Evolutionary conservation across 805 yeast genomes (phyloP).

Genomic region (Kurtzmaniella fragi): DNA sequence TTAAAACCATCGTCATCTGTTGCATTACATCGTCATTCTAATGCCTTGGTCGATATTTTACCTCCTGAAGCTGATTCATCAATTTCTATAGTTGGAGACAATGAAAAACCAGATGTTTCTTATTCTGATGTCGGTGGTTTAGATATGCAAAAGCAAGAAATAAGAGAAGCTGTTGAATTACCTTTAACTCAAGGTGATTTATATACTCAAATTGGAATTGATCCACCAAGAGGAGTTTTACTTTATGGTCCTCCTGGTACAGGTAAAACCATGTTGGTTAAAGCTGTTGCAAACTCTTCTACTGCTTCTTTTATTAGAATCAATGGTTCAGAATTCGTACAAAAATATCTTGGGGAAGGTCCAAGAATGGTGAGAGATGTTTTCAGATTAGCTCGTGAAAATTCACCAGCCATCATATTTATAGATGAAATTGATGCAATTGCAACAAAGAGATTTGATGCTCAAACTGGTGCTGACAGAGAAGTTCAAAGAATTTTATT

Average conservation of each 20-base stretch:
- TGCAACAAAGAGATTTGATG: slow-evolving; percentile 98
- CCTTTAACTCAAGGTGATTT: slow-evolving; percentile 95
- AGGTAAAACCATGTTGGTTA: slow-evolving; percentile 97
- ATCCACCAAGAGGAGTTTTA: slow-evolving; percentile 97
- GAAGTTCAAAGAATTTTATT: slow-evolving; percentile 97
- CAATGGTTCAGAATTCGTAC: slow-evolving; percentile 97
- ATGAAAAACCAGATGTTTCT: slow-evolving; percentile 87
- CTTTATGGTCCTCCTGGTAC: slow-evolving; percentile 99
- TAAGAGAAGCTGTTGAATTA: slow-evolving; percentile 95
- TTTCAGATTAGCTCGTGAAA: slow-evolving; percentile 93
- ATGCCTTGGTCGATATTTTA: slow-evolving; percentile 92
- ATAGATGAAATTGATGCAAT: slow-evolving; percentile 99
- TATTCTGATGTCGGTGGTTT: slow-evolving; percentile 98
- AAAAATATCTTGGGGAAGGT: slow-evolving; percentile 97
- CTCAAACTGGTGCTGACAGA: slow-evolving; percentile 99
- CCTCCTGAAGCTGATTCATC: slow-evolving; percentile 99
- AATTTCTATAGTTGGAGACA: slow-evolving; percentile 89
- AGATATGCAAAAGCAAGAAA: slow-evolving; percentile 99
- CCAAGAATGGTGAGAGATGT: slow-evolving; percentile 99
- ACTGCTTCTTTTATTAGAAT: slow-evolving; percentile 96
- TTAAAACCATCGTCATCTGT: slow-evolving; percentile 94
- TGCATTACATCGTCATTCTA: slow-evolving; percentile 96
- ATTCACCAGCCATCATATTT: slow-evolving; percentile 93
- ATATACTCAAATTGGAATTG: slow-evolving; percentile 96
- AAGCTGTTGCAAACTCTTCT: slow-evolving; percentile 96